phyloP scores from a whole-genome alignment of 176 grass and related monocot species.

The Carex cristatella region DNA sequence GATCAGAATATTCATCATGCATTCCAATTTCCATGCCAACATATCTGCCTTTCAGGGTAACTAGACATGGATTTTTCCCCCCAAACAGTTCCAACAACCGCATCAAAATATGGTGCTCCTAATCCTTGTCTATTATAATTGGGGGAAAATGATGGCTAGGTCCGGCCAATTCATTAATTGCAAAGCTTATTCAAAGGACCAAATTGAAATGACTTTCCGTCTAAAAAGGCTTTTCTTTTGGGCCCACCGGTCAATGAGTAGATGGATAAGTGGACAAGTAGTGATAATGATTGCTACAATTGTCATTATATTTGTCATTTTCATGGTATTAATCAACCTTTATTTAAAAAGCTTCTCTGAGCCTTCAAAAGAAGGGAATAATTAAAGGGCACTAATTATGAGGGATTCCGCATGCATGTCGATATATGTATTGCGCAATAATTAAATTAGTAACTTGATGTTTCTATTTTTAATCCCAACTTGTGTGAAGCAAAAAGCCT shows the following conservation, averaged over 20 bases:
- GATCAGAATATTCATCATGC: not conserved
- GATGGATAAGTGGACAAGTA: not conserved
- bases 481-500: not conserved
- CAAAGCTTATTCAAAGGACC: not conserved
- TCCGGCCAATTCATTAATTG: not conserved
- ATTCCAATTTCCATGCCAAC: not conserved
- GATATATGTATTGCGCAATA: not conserved
- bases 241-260: conserved; percentile 21
- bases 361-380: conserved; percentile 19
- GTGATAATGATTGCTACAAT: conserved; percentile 26
- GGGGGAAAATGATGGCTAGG: not conserved
- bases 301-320: conserved; percentile 8
- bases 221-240: not conserved
- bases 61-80: not conserved
- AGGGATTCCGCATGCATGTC: conserved; percentile 18
- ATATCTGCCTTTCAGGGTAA: not conserved
- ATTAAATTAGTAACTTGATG: not conserved
- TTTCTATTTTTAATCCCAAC: not conserved
- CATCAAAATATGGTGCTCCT: not conserved
- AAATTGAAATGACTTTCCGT: conserved; percentile 1
- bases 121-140: not conserved
- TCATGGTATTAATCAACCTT: conserved; percentile 5
- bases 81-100: not conserved
- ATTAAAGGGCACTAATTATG: conserved; percentile 14
- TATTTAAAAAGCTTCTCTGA: not conserved